Evolutionary conservation across 2,329 filamentous ascomycete genomes (phyloP), one percentile per base, ranked within the genome.

Genomic region (Aspergillus spinulosporus): DNA sequence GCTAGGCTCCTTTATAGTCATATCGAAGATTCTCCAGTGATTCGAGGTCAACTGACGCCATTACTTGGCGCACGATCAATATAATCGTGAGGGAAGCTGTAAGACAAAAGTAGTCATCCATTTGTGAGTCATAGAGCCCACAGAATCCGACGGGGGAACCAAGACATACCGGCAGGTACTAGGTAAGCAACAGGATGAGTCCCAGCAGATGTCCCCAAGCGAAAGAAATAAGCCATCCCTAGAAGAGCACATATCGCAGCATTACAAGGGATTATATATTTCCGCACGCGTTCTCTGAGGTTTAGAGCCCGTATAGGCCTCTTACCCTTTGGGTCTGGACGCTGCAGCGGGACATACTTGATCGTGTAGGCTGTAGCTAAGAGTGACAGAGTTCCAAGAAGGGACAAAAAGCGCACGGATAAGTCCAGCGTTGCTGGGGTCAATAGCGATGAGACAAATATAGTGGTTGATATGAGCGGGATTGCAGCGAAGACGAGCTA

Each of bases 1-100:
- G 21, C 49, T 69, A 75, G 28, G 72, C 74, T 34, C 74, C 74
- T 63, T 77, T 77, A 54, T 74, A 76, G 32, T 68, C 68, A 58
- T 77, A 77, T 39, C 69, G 71, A 45, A 77, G 68, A 55, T 66
- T 62, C 57, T 76, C 71, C 37, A 77, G 69, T 36, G 69, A 58
- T 11, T 63, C 63, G 8, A 76, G 58, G 56, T 77, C 71, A 51
- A 77, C 73, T 43, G 73, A 75, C 39, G 66, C 58, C 69, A 76
- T 75, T 3, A 69, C 57, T 48, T 63, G 64, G 54, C 63, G 66
- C n/a, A 68, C 73, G 29, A 73, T 56, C 45, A 68, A 56, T 15
- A 69, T 64, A n/a, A 64, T 64, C 3, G 59, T 60, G 34, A 75
- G 62, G 56, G 76, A 67, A 36, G 59, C 74, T 77, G 52, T 48